Evolutionary conservation across 2,329 filamentous ascomycete genomes (phyloP).

Genomic region (Xylariaceae sp.): DNA sequence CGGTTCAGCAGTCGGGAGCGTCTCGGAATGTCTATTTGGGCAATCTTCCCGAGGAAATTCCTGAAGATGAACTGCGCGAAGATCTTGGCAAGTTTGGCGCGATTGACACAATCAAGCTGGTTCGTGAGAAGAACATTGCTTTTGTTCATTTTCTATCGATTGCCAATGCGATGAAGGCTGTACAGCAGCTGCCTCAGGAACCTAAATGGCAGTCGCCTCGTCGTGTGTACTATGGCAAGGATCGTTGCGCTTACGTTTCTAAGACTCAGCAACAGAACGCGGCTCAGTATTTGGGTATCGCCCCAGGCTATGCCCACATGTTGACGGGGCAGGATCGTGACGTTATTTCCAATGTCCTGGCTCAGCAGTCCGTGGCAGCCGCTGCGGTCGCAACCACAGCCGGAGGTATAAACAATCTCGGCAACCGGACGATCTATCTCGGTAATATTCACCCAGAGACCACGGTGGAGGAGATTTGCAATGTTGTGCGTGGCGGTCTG

Average conservation of each 20-base stretch:
- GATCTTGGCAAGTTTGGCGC: slow-evolving; percentile 94
- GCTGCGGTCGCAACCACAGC: slow-evolving; percentile 95
- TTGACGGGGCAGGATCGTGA: slow-evolving; percentile 94
- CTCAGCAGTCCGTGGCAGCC: slow-evolving; percentile 94
- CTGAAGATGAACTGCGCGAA: slow-evolving; percentile 87
- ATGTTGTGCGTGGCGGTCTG: slow-evolving; percentile 90
- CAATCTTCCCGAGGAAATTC: slow-evolving; percentile 83
- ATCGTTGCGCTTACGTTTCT: slow-evolving; percentile 95
- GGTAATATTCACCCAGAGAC: slow-evolving; percentile 99
- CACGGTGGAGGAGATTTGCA: slow-evolving; percentile 98
- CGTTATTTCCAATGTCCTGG: slow-evolving; percentile 90
- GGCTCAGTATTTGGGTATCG: slow-evolving; percentile 94
- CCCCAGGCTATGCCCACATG: slow-evolving; percentile 92
- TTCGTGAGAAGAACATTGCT: slow-evolving; percentile 94
- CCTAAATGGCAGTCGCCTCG: slow-evolving; percentile 93
- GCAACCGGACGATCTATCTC: slow-evolving; percentile 94
- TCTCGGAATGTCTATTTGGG: slow-evolving; percentile 96
- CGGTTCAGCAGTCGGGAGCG: slow-evolving; percentile 93
- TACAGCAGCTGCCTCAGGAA: slow-evolving; percentile 92
- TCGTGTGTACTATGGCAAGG: slow-evolving; percentile 97
- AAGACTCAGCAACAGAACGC: slow-evolving; percentile 99
- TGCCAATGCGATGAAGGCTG: slow-evolving; percentile 96
- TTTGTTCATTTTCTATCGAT: slow-evolving; percentile 96
- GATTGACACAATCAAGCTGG: slow-evolving; percentile 96
- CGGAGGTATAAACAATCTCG: slow-evolving; percentile 93